Base-by-base conservation (phyloP, 495 filamentous ascomycete genomes). In the Glutinoglossum americanum region DNA sequence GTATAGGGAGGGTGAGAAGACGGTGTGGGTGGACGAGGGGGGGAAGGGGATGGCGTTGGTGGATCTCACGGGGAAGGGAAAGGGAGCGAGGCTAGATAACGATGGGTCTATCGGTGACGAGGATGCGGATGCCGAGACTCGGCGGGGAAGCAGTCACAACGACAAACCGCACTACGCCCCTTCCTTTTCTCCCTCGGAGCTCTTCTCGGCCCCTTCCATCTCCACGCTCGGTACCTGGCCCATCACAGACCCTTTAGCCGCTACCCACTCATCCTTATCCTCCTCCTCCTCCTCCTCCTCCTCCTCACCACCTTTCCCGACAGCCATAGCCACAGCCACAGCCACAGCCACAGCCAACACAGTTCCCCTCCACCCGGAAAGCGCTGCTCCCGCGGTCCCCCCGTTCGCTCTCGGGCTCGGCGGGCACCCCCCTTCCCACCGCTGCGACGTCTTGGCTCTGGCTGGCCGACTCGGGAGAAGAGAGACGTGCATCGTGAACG, bases 401-500 rank as follows among this genome's bases (percentile, higher is more conserved):
- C 13, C 51, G n/a, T 53, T 58, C 32, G 27, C 49, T 11, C 49
- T 28, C 13, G 70, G 73, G 33, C 68, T 71, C 56, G 68, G 70
- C 30, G 69, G 67, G 5, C 39, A 65, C 19, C 66, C 72, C 56
- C 62, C 62, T n/a, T 65, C 59, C 61, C 64, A 56, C 59, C 66
- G 70, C 44, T 72, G 67, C 58, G 69, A 76, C 63, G 58, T 69
- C 45, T 66, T 64, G 58, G 70, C 70, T 55, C 64, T 74, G 44
- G 59, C 60, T 19, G 73, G 72, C 9, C 61, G 69, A 41, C 61
- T 69, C 58, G 74, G 73, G 37, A 74, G 82, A 62, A 73, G 67
- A 57, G 87, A 89, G 69, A 89, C 84, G 9, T 87, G 81, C 64
- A 69, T 92, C 55, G 74, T 89, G 62, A 90, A 89, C 68, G 82